Conservation (phyloP, 768 basidiomycete genomes). For the Amanita muscaria region DNA sequence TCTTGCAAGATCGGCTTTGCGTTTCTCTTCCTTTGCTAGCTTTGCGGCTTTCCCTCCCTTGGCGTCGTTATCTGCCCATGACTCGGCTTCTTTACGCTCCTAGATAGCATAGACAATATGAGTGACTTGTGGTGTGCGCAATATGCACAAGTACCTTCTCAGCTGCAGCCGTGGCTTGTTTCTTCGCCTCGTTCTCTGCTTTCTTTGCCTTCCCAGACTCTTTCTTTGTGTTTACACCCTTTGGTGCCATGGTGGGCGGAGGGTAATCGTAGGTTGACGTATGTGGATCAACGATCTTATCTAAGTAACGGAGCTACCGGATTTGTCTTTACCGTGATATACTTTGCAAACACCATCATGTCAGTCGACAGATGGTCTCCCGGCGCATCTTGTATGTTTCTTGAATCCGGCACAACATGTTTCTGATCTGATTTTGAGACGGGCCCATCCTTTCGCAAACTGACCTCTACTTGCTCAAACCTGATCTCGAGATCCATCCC, state of each 20-base stretch:
- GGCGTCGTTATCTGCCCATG: conserved; percentile 55
- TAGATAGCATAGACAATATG: conserved; percentile 19
- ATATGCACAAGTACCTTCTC: conserved; percentile 57
- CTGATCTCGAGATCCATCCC: conserved; percentile 64
- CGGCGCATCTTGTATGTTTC: conserved; percentile 8
- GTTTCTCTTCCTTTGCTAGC: conserved; percentile 74
- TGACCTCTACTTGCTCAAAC: conserved; percentile 70
- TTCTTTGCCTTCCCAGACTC: conserved; percentile 87
- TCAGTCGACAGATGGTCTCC: conserved; percentile 6
- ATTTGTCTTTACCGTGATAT: background rate
- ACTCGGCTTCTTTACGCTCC: conserved; percentile 64
- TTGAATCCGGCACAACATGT: background rate
- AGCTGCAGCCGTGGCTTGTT: conserved; percentile 49
- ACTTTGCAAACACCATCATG: background rate
- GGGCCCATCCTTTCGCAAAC: conserved; percentile 25
- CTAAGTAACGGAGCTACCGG: conserved; percentile 11
- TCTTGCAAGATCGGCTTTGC: conserved; percentile 69
- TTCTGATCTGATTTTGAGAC: background rate
- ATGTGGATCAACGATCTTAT: conserved; percentile 12
- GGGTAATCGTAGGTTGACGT: background rate
- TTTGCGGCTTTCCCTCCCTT: conserved; percentile 56
- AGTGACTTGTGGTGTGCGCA: background rate
- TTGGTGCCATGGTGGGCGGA: conserved; percentile 60
- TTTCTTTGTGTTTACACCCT: conserved; percentile 87
- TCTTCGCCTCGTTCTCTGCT: conserved; percentile 83